Base-by-base conservation (phyloP, 441 rosid species). In the Melastoma candidum region DNA sequence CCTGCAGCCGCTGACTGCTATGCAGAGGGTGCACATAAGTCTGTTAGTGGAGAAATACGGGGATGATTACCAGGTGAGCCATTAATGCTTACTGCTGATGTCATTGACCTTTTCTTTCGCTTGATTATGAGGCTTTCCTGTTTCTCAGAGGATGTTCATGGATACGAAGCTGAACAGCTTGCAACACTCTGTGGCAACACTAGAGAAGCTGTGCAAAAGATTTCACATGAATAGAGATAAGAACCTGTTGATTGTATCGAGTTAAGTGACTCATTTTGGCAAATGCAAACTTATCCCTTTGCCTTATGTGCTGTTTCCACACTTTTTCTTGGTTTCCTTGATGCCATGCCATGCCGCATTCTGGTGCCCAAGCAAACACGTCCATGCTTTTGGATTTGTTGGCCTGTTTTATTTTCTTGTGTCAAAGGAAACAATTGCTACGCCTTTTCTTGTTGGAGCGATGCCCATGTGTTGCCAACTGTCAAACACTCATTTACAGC, bases 151-250 rank as follows among this genome's bases (percentile, higher is more conserved):
- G 10, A 89, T 93, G 98, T 84, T 71, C 73, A 84, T 82, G 85
- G 98, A 93, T 61, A 68, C 75, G 11, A 93, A 93, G 74, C 75
- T 86, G 24, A 93, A 93, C 62, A 55, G 71, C n/a, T 86, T 93
- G 99, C 99, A 93, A 79, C 99, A 93, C 68, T 77, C 99, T 2
- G 59, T 76, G 44, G 87, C 76, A 3, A 78, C 81, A 17, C 72
- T 93, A 36, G 79, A 72, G 74, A 86, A 86, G 58, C 66, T 93
- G 46, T 86, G 95, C 79, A 70, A 73, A 27, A 80, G 97, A 64
- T 84, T 75, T 69, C 77, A 57, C 41, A 64, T 69, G 55, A 68
- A 69, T 61, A 74, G 70, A 51, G 79, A 83, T 54, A 74, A 63
- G 61, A 88, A 84, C 61, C 96, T 95, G 1, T 46, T 89, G 68